Evolutionary conservation across 73 alveolate genomes (phyloP).

Genomic region (Stentor coeruleus): DNA sequence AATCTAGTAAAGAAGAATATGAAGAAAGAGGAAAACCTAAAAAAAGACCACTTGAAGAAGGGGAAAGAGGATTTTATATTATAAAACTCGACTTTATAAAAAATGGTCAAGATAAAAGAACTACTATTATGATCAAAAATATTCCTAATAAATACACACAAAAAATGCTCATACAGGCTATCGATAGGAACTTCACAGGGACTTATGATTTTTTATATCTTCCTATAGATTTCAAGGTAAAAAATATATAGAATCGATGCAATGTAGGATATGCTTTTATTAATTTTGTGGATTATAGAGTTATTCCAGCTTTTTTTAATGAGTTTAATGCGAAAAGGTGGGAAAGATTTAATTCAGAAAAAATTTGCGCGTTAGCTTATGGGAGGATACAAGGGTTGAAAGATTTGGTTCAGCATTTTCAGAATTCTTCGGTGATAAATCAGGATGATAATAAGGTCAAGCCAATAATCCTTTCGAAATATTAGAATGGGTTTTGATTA

Average conservation of each 20-base stretch:
- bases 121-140: slow-evolving; percentile 95
- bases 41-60: too few relatives aligned
- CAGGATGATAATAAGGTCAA: background rate
- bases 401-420: background rate
- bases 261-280: slow-evolving; percentile 96
- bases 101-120: slow-evolving; percentile 71
- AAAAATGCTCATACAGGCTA: slow-evolving; percentile 61
- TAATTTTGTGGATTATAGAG: slow-evolving; percentile 78
- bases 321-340: slow-evolving; percentile 85
- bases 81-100: too few relatives aligned
- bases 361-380: slow-evolving; percentile 20
- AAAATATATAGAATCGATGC: slow-evolving; percentile 87
- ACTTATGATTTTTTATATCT: slow-evolving; percentile 46
- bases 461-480: too few relatives aligned
- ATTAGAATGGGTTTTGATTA: too few relatives aligned
- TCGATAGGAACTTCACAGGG: slow-evolving; percentile 77
- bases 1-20: too few relatives aligned
- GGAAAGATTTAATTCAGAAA: slow-evolving; percentile 79
- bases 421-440: background rate
- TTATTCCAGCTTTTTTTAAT: slow-evolving; percentile 70
- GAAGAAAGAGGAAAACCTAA: too few relatives aligned
- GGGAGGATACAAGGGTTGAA: background rate
- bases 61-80: too few relatives aligned
- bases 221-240: slow-evolving; percentile 56
- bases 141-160: slow-evolving; percentile 91